Conservation (phyloP, 164 flowering plant genomes). For the Saururus chinensis region DNA sequence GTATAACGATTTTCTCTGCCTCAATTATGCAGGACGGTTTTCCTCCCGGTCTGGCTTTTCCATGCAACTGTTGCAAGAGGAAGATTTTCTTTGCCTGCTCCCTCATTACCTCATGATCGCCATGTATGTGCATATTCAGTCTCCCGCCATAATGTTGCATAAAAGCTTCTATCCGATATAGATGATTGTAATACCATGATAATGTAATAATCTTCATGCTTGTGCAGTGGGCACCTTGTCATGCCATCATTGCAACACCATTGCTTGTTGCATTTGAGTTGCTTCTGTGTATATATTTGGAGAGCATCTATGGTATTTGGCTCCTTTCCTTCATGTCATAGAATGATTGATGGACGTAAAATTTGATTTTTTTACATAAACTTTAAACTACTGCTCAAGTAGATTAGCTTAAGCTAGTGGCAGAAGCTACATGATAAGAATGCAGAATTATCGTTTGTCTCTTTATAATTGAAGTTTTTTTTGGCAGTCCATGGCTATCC, state of each 20-base stretch:
- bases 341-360: neutral
- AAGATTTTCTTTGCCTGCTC: conserved; percentile 90
- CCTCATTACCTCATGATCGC: conserved; percentile 77
- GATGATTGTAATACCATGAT: neutral
- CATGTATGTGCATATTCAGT: conserved; percentile 34
- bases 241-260: conserved; percentile 77
- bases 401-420: neutral
- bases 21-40: conserved; percentile 47
- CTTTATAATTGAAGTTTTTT: neutral
- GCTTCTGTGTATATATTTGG: conserved; percentile 83
- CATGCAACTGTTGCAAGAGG: conserved; percentile 82
- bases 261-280: conserved; percentile 83
- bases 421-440: neutral
- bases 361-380: too few species aligned
- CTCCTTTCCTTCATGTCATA: neutral
- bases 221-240: conserved; percentile 95
- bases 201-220: neutral
- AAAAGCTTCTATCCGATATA: neutral
- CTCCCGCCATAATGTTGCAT: neutral
- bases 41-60: conserved; percentile 77
- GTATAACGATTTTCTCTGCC: neutral
- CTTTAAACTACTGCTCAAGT: too few species aligned
- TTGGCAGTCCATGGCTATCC: conserved; percentile 26
- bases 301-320: conserved; percentile 60
- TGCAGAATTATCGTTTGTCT: neutral